Evolutionary conservation across 129 eudicot species (phyloP), one percentile per base, ranked within the genome.

Genomic region (Helichrysum umbraculigerum): DNA sequence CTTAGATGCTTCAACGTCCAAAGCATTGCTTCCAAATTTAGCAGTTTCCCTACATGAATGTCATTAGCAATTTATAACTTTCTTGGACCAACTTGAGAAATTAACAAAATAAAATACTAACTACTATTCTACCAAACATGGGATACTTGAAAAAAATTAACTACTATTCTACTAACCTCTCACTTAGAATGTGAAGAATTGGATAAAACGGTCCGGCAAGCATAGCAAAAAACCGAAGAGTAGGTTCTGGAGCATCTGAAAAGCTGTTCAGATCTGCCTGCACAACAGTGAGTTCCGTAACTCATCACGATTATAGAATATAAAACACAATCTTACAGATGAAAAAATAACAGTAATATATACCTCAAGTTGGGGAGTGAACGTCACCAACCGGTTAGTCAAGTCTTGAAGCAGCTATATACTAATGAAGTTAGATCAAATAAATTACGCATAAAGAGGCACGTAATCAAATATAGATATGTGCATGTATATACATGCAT

Each of bases 341-440:
- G 33, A 68, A 52, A 15, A 34, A 32, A 5, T 7, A 78, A 58
- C 34, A 75, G 68, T 62, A 76, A 76, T 34, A 29, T 61, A 71
- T 81, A 94, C 98, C 97, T 94, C 98, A 74, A 94, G 87, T 41
- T 91, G 96, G 50, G 97, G 97, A 88, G 88, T 87, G 82, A 87
- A 94, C 39, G 70, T 75, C 47, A 81, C 90, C 84, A 94, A 83
- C 68, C 98, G 87, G 32, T 76, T 82, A 22, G 97, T 83, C 87
- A 94, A 76, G 76, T 94, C 98, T 91, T 94, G 98, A 79, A 94
- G 97, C 87, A 94, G 85, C 98, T 94, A 86, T 81, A 85, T 81
- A 73, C 79, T 52, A 73, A 50, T 50, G 66, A 81, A 75, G 59
- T 70, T 79, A 75, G 84, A 76, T 80, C 47, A 21, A 35, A 52